These are phyloP conservation scores for Pyracantha coccinea DNA, from an alignment of 331 rosid genomes.

Conservation along the genomic window DNA sequence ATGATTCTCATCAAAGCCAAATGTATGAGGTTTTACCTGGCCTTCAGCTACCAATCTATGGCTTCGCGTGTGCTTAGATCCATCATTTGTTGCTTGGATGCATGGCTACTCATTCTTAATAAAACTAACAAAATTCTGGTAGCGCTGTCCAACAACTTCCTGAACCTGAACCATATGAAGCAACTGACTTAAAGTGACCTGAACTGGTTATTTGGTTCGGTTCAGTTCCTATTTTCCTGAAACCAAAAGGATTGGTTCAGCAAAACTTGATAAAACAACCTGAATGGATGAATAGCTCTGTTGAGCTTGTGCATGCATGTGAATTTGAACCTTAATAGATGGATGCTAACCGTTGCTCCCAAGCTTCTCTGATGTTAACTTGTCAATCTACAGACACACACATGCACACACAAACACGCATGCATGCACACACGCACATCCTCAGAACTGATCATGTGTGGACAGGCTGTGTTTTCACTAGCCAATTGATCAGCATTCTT, in stretches of 20 bases:
- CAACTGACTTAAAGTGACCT: background rate
- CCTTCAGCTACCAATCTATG: background rate
- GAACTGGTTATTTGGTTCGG: background rate
- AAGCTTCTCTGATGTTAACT: background rate
- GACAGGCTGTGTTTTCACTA: background rate
- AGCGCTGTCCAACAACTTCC: background rate
- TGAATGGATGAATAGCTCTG: background rate
- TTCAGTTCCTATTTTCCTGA: background rate
- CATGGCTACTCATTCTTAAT: background rate
- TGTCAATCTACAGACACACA: background rate
- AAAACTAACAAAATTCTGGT: background rate
- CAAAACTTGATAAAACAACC: background rate
- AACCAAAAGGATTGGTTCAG: background rate
- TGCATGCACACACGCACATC: background rate
- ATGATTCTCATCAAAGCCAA: background rate
- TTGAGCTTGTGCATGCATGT: background rate
- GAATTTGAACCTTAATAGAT: background rate
- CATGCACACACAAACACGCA: background rate
- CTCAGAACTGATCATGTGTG: background rate
- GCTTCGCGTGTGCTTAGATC: background rate
- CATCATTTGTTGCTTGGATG: background rate
- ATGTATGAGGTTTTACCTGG: background rate
- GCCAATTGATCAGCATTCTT: background rate
- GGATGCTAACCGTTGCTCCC: background rate
- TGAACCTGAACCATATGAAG: background rate